phyloP scores from a whole-genome alignment of 2,329 filamentous ascomycete genomes.

The Bimuria novae-zelandiae region DNA sequence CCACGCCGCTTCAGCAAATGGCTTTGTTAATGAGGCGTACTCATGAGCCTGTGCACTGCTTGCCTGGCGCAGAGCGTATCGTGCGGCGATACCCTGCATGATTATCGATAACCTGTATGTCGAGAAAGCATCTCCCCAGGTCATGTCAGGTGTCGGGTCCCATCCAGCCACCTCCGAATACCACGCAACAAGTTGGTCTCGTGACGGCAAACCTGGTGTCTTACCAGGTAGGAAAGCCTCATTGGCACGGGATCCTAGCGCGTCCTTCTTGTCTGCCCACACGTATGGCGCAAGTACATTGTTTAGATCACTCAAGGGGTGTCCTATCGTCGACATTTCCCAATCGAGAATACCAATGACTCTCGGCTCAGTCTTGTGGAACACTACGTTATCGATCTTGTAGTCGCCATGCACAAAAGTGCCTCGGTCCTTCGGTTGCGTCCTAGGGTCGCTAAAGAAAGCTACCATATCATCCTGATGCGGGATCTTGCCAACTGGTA shows the following conservation, averaged over 20 bases:
- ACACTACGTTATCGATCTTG: slow-evolving; percentile 72
- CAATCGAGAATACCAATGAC: slow-evolving; percentile 92
- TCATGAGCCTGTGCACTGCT: slow-evolving; percentile 80
- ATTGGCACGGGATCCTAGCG: slow-evolving; percentile 45
- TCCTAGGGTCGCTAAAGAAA: slow-evolving; percentile 73
- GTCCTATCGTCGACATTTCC: slow-evolving; percentile 97
- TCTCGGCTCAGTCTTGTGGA: slow-evolving; percentile 82
- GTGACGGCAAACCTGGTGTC: slow-evolving; percentile 68
- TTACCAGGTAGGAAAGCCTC: slow-evolving; percentile 64
- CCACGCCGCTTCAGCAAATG: slow-evolving; percentile 82
- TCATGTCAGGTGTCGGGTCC: slow-evolving; percentile 65
- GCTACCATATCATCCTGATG: slow-evolving; percentile 78
- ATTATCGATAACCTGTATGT: slow-evolving; percentile 64
- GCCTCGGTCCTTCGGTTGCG: slow-evolving; percentile 76
- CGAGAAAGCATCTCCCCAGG: slow-evolving; percentile 68
- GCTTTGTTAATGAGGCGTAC: slow-evolving; percentile 70
- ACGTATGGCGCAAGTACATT: slow-evolving; percentile 67
- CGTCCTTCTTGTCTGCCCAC: slow-evolving; percentile 46
- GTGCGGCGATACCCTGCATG: slow-evolving; percentile 89
- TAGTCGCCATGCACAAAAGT: slow-evolving; percentile 93
- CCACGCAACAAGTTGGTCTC: slow-evolving; percentile 65
- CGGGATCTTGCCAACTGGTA: slow-evolving; percentile 79
- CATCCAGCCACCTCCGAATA: slow-evolving; percentile 72
- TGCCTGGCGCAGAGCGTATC: slow-evolving; percentile 83
- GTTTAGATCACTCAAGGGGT: slow-evolving; percentile 87